phyloP scores from a whole-genome alignment of 2,329 filamentous ascomycete genomes.

The Xylariaceae sp. region DNA sequence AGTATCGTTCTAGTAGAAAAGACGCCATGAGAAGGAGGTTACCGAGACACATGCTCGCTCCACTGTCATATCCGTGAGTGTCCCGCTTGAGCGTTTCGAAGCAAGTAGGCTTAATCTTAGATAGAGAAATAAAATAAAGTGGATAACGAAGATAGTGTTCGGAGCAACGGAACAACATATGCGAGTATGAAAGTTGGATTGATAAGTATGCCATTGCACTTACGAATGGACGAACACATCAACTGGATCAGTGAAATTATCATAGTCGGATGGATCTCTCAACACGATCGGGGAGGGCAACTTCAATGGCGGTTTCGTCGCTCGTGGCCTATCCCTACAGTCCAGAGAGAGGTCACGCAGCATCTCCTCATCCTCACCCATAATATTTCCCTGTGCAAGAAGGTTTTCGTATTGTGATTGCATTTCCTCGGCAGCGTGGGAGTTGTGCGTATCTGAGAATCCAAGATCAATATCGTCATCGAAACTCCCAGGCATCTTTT shows the following conservation, averaged over 20 bases:
- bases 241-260: slow-evolving; percentile 67
- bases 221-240: slow-evolving; percentile 74
- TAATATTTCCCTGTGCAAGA: slow-evolving; percentile 32
- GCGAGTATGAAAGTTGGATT: not conserved
- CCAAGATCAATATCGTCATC: slow-evolving; percentile 41
- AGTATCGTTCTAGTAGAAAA: slow-evolving; percentile 86
- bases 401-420: slow-evolving; percentile 46
- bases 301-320: not conserved
- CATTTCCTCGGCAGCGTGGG: slow-evolving; percentile 42
- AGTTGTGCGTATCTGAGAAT: slow-evolving; percentile 55
- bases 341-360: slow-evolving; percentile 27
- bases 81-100: not conserved
- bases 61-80: slow-evolving; percentile 46
- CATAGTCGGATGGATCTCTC: slow-evolving; percentile 51
- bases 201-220: slow-evolving; percentile 6
- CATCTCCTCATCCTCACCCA: slow-evolving; percentile 24
- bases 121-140: not conserved
- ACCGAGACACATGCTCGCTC: slow-evolving; percentile 84
- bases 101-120: not conserved
- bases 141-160: too few species aligned
- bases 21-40: slow-evolving; percentile 82
- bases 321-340: slow-evolving; percentile 8
- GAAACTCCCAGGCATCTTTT: slow-evolving; percentile 20
- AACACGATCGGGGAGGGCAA: slow-evolving; percentile 6
- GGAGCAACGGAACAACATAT: not conserved